phyloP scores from a whole-genome alignment of 2,329 filamentous ascomycete genomes.

The Aquanectria penicillioides region DNA sequence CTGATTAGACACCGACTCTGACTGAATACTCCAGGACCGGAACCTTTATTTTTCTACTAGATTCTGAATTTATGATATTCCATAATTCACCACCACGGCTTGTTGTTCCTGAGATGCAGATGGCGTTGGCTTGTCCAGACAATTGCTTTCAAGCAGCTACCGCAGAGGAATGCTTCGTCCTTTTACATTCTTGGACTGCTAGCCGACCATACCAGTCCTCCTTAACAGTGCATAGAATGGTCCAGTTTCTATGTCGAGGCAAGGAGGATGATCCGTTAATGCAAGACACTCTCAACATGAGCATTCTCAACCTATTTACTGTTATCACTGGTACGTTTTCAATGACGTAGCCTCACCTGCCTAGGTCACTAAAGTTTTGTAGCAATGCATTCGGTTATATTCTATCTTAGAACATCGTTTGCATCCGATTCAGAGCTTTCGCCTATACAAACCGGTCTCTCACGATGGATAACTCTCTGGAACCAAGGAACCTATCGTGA shows the following conservation, averaged over 20 bases:
- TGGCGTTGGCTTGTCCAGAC: background rate
- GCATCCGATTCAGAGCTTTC: background rate
- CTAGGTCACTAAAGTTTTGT: too few relatives aligned
- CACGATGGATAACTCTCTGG: background rate
- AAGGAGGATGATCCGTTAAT: background rate
- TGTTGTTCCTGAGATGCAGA: background rate
- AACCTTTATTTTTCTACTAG: slow-evolving; percentile 1
- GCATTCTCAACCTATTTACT: slow-evolving; percentile 6
- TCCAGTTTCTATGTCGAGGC: background rate
- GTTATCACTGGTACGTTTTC: slow-evolving; percentile 1
- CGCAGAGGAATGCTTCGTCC: slow-evolving; percentile 2
- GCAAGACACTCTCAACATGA: background rate
- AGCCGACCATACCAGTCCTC: background rate
- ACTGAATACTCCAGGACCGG: too few relatives aligned
- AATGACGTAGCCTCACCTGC: too few relatives aligned
- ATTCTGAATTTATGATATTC: background rate
- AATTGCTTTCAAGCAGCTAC: slow-evolving; percentile 3
- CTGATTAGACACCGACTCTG: background rate
- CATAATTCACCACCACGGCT: slow-evolving; percentile 6
- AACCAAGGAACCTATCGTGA: background rate
- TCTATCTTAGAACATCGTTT: background rate
- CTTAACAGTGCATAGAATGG: background rate
- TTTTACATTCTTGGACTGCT: background rate
- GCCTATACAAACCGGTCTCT: background rate
- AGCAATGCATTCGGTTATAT: slow-evolving; percentile 2